Evolutionary conservation across 345 rosid species (phyloP), one percentile per base, ranked within the genome.

Genomic region (Pistacia vera): DNA sequence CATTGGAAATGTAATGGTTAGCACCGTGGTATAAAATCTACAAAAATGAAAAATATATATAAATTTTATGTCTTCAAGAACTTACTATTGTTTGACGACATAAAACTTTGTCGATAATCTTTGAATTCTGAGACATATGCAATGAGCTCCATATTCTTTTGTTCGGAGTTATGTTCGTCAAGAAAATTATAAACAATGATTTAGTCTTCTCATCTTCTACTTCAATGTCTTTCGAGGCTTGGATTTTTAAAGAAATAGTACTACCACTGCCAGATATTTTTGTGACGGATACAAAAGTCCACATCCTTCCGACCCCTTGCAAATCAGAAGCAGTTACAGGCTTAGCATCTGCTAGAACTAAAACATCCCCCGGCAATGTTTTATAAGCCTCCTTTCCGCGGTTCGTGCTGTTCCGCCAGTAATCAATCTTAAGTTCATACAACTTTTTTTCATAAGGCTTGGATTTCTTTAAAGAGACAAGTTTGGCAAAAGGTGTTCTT

Each of bases 241-340:
- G 65, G 67, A 83, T 77, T 61, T 54, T 70, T 52, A 88, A 86
- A 61, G 1, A 3, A n/a, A 61, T 48, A 11, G 84, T 13, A 49
- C 13, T 41, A 35, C 30, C 51, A 51, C 28, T 68, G 8, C 36
- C 68, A 17, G 17, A 0, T 2, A 76, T 51, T 35, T 61, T 25
- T 28, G 71, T 66, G 28, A 80, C 86, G 1, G 33, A 52, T 18
- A 86, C 80, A 3, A 83, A 74, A 8, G 71, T 49, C 86, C 85
- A 85, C 5, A 46, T 71, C 73, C 76, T 75, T 52, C 86, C 82
- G 0, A 13, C 14, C 82, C 81, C 70, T 58, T 60, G 71, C 57
- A 87, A 64, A n/a, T 89, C 90, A 48, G 78, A 74, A 14, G 60
- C 85, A 33, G 72, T 41, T 86, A 75, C 76, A 3, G 89, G 90